Base-by-base conservation (phyloP, 1,284 basidiomycete genomes). In the Microbotryum saponariae region DNA sequence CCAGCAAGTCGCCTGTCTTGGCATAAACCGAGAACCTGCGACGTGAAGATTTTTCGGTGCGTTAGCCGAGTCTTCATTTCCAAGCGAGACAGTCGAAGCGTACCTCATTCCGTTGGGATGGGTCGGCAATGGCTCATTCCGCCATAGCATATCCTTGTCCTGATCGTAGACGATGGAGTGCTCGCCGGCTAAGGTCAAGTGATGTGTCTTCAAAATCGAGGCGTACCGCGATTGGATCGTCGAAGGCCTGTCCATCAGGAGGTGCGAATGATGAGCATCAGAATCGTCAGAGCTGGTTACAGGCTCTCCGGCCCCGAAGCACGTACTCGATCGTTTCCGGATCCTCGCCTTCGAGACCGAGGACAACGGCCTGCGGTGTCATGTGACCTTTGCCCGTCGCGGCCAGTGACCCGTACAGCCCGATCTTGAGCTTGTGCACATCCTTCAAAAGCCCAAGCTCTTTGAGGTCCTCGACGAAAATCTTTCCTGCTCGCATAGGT, bases 81-180 rank as follows among this genome's bases (percentile, higher is more conserved):
- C 89, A 91, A 91, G 51, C 37, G 37, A 48, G 69, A 65, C 71
- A 73, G 33, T 85, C 29, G 88, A 80, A 23, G 88, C 85, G 59
- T 84, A 23, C 37, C 18, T 31, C 48, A 51, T 54, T 25, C 60
- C 66, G 60, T 77, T 75, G 9, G 73, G 71, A 63, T 75, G 74
- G 62, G 74, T 70, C 14, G 73, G 74, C 20, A 76, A 59, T 18
- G 74, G 83, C 70, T 91, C 89, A 83, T 86, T 91, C 54, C 86
- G 81, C 90, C 93, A 92, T 50, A 93, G 78, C 84, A 97, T 87
- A 74, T 97, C 93, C 46, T 82, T 80, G 65, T 91, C 85, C 79
- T 89, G 86, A 74, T 92, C 87, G 71, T 90, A 97, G 46, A 81
- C 77, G 66, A 97, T 88, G 23, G 81, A 78, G 64, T 87, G 85